These are phyloP conservation scores for Amaranthus palmeri DNA, from an alignment of 148 eudicot genomes.

Conservation along the genomic window DNA sequence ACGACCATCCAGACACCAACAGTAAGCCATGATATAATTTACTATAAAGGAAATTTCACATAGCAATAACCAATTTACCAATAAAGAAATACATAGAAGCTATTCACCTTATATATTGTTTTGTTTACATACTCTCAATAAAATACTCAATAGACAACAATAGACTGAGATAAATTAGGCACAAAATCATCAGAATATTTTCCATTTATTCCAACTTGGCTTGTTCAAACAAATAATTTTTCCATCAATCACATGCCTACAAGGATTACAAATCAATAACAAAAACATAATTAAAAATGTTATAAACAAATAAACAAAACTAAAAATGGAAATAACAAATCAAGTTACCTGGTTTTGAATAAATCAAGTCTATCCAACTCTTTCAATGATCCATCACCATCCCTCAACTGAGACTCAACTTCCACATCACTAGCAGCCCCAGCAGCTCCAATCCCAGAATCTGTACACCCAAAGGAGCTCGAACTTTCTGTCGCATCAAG, in stretches of 20 bases:
- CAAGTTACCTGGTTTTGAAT: slow-evolving; percentile 40
- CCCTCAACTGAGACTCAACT: slow-evolving; percentile 40
- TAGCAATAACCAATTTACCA: neutral
- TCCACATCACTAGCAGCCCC: slow-evolving; percentile 40
- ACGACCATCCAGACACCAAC: neutral
- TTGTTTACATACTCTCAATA: neutral
- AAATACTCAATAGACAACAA: neutral
- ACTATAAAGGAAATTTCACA: neutral
- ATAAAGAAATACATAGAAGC: neutral
- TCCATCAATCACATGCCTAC: neutral
- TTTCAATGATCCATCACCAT: slow-evolving; percentile 30
- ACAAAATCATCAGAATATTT: neutral
- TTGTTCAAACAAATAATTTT: neutral
- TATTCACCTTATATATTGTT: too few species aligned
- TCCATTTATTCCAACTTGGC: neutral
- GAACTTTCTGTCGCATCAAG: slow-evolving; percentile 62
- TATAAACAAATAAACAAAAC: neutral
- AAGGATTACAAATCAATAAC: neutral
- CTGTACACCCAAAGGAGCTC: slow-evolving; percentile 59
- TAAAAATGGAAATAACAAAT: neutral
- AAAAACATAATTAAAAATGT: neutral
- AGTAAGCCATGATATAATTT: neutral
- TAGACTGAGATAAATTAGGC: neutral
- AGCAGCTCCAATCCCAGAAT: slow-evolving; percentile 37
- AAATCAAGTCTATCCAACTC: slow-evolving; percentile 38